Base-by-base conservation (phyloP, 75 land plant genomes). In the Selaginella tamariscina region DNA sequence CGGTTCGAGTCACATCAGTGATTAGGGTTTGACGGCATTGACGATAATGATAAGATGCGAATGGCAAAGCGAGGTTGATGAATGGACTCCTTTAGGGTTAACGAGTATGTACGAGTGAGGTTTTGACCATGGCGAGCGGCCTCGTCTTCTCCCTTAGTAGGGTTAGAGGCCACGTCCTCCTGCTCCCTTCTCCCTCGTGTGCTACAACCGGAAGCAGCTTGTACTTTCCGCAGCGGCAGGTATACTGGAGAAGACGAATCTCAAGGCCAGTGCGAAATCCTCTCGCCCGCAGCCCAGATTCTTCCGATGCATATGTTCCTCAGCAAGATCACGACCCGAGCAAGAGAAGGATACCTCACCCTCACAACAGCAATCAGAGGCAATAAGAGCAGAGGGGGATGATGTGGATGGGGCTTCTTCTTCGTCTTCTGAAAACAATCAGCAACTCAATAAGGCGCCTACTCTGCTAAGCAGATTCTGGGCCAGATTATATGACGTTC, bases 391-490 rank as follows among this genome's bases (percentile, higher is more conserved):
- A 39, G 49, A 5, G 15, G 49, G 15, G 5, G 49, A 39, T 5
- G 49, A 15, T 39, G 15, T 15, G 11, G 49, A 5, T 15, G 49
- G 49, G 49, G 49, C 5, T 5, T 15, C 5, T 39, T 5, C 49
- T 39, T 39, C n/a, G n/a, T n/a, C n/a, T n/a, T n/a, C n/a, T n/a
- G n/a, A n/a, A n/a, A n/a, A n/a, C n/a, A n/a, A n/a, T n/a, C n/a
- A n/a, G n/a, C n/a, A n/a, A n/a, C n/a, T n/a, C n/a, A n/a, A n/a
- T n/a, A n/a, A n/a, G n/a, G n/a, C n/a, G n/a, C n/a, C n/a, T n/a
- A n/a, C n/a, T n/a, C n/a, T n/a, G n/a, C n/a, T n/a, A 15, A 39
- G 49, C 49, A 39, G 49, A 15, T 39, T 74, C 49, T 74, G 76
- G 76, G 65, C 66, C 9, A 69, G 32, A 27, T 15, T 74, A 27